A percentile compares a stretch with the other conserved stretches of the same genome.
These are phyloP conservation scores for Trypethelium eluteriae DNA, from an alignment of 495 filamentous ascomycete genomes.

Conservation along the genomic window DNA sequence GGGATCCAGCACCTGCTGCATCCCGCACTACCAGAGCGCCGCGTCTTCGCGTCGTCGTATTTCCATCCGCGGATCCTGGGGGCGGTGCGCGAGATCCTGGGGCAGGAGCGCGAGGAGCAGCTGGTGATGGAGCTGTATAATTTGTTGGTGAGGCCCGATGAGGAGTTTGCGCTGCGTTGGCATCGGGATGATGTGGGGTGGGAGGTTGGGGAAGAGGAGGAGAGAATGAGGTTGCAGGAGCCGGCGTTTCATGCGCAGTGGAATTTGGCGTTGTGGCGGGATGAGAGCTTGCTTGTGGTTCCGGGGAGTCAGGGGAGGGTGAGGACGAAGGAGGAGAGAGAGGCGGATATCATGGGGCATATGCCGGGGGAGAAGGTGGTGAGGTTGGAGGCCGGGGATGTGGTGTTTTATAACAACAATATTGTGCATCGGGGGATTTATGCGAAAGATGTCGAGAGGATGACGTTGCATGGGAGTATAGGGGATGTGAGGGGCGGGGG, in stretches of 20 bases:
- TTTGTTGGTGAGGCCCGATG: slow-evolving; percentile 60
- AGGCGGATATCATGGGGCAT: slow-evolving; percentile 47
- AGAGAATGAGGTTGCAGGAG: slow-evolving; percentile 34
- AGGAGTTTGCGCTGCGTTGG: slow-evolving; percentile 63
- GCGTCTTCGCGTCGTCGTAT: slow-evolving; percentile 55
- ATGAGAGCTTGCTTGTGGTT: slow-evolving; percentile 59
- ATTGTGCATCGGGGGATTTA: slow-evolving; percentile 80
- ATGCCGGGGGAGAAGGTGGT: slow-evolving; percentile 59
- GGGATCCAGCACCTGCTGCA: slow-evolving; percentile 78
- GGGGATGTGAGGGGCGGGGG: slow-evolving; percentile 50
- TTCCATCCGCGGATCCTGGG: slow-evolving; percentile 54
- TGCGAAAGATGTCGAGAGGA: slow-evolving; percentile 45
- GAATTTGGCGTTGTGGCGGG: slow-evolving; percentile 65
- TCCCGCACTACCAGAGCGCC: slow-evolving; percentile 51
- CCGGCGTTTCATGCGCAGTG: slow-evolving; percentile 59
- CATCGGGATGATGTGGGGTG: slow-evolving; percentile 69
- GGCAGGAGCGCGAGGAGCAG: slow-evolving; percentile 34
- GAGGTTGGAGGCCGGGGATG: slow-evolving; percentile 58
- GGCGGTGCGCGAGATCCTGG: slow-evolving; percentile 51
- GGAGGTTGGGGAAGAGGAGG: slow-evolving; percentile 48
- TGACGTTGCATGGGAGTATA: slow-evolving; percentile 78
- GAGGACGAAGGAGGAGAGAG: slow-evolving; percentile 57
- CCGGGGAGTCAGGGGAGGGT: slow-evolving; percentile 62
- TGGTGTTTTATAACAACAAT: slow-evolving; percentile 83
- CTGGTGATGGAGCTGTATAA: slow-evolving; percentile 80